Evolutionary conservation across 495 filamentous ascomycete species (phyloP), one percentile per base, ranked within the genome.

Genomic region (Penicillium ochrochloron): DNA sequence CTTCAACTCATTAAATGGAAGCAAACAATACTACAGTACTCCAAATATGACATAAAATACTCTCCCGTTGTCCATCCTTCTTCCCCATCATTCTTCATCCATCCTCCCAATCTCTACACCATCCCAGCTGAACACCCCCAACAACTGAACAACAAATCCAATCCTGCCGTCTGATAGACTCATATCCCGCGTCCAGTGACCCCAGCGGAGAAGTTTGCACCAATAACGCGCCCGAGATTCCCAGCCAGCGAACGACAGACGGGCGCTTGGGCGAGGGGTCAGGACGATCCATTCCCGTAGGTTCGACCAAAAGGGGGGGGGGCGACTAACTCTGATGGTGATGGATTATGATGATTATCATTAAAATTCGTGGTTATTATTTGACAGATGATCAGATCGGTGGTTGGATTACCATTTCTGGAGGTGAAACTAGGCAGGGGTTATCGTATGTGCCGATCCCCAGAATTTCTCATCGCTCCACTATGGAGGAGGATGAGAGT

Each of bases 201-300:
- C 48, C 27, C 25, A 31, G 48, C 48, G 48, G 48, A 52, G 48
- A 5, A 27, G 21, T 27, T 15, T 3, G 48, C 53, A 21, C 33
- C 53, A 56, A 37, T 34, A 2, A 54, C 31, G 27, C 51, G 51
- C n/a, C n/a, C 51, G 15, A 41, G 10, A 41, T 17, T 15, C 5
- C 37, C 12, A 17, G 37, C 37, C 5, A 27, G 21, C 17, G 50
- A 33, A 14, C 53, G 12, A 9, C 15, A 52, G 48, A 52, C 25
- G 15, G 3, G 27, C 63, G 72, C 69, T 73, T 67, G 63, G 64
- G 54, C 64, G 10, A 62, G 46, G 63, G 62, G 48, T 52, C 48
- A 31, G 48, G 71, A 68, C 67, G 75, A 79, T 73, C 74, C 71
- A 73, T 76, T 75, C 66, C 66, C 64, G 63, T 65, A 68, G 66